These are phyloP conservation scores for Silene latifolia DNA, from an alignment of 148 eudicot genomes.

Conservation along the genomic window DNA sequence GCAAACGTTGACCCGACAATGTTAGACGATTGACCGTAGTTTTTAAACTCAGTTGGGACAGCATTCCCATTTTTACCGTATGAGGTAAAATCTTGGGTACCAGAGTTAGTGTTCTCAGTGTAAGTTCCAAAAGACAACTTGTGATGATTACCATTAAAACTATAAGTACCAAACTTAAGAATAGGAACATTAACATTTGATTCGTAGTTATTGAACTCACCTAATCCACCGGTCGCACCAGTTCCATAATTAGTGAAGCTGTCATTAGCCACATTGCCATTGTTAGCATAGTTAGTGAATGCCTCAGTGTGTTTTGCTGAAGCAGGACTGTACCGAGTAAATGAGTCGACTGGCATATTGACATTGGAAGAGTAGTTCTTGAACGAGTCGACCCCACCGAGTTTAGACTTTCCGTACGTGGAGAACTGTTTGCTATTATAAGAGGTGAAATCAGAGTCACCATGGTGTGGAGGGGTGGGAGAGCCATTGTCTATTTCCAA, in stretches of 20 bases:
- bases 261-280: conserved; percentile 61
- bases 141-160: conserved; percentile 44
- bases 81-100: conserved; percentile 50
- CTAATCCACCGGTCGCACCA: conserved; percentile 61
- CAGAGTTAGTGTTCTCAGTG: conserved; percentile 63
- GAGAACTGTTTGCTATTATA: conserved; percentile 58
- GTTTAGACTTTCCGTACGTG: conserved; percentile 44
- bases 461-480: neutral
- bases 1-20: conserved; percentile 58
- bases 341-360: conserved; percentile 61
- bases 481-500: neutral
- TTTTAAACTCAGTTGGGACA: conserved; percentile 44
- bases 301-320: conserved; percentile 58
- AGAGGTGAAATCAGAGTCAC: conserved; percentile 42
- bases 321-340: conserved; percentile 54
- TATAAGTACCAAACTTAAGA: conserved; percentile 53
- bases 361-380: conserved; percentile 66
- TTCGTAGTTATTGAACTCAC: conserved; percentile 61
- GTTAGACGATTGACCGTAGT: conserved; percentile 56
- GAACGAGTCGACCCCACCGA: conserved; percentile 56
- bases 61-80: conserved; percentile 71
- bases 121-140: conserved; percentile 55
- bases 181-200: conserved; percentile 65
- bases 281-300: conserved; percentile 54
- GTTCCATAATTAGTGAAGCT: conserved; percentile 61